Conservation (phyloP, 805 yeast genomes). For the Saccharomycopsis fibuligera region DNA sequence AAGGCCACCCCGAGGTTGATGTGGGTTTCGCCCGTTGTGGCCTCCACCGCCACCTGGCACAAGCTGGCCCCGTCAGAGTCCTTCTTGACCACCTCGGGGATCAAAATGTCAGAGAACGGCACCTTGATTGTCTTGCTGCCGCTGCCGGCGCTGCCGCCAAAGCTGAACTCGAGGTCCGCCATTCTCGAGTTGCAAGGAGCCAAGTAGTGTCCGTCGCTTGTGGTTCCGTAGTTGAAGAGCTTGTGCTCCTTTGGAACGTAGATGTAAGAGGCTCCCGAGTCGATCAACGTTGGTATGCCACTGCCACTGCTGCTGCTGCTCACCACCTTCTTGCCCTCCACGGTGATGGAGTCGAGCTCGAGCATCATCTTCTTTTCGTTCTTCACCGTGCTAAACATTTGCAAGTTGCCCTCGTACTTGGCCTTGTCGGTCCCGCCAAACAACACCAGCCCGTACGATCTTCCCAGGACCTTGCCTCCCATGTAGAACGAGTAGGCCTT, state of each 20-base stretch:
- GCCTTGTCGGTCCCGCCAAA: conserved; percentile 70
- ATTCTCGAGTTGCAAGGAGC: conserved; percentile 26
- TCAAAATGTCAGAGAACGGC: conserved; percentile 19
- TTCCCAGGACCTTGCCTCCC: conserved; percentile 38
- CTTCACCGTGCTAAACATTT: conserved; percentile 44
- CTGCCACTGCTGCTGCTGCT: too few species aligned
- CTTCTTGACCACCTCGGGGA: conserved; percentile 40
- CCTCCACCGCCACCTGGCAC: conserved; percentile 41
- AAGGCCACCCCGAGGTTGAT: conserved; percentile 52
- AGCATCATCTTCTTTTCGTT: too few species aligned
- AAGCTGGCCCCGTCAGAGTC: conserved; percentile 29
- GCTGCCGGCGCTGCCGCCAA: too few species aligned
- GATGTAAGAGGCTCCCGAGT: conserved; percentile 38
- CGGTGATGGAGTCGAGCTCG: conserved; percentile 49
- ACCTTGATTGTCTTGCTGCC: conserved; percentile 27
- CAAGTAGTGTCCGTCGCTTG: conserved; percentile 22
- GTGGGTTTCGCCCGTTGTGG: conserved; percentile 32
- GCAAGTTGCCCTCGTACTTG: conserved; percentile 48
- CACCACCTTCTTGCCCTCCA: conserved; percentile 39
- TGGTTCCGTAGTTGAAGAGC: conserved; percentile 27
- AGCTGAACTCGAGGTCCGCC: conserved; percentile 43
- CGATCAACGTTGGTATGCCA: conserved; percentile 42
- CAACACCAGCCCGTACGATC: conserved; percentile 49
- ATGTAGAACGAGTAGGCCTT: conserved; percentile 56
- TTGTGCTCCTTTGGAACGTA: conserved; percentile 45